phyloP scores from a whole-genome alignment of 2,329 filamentous ascomycete species.

The Herpomyces periplanetae region DNA sequence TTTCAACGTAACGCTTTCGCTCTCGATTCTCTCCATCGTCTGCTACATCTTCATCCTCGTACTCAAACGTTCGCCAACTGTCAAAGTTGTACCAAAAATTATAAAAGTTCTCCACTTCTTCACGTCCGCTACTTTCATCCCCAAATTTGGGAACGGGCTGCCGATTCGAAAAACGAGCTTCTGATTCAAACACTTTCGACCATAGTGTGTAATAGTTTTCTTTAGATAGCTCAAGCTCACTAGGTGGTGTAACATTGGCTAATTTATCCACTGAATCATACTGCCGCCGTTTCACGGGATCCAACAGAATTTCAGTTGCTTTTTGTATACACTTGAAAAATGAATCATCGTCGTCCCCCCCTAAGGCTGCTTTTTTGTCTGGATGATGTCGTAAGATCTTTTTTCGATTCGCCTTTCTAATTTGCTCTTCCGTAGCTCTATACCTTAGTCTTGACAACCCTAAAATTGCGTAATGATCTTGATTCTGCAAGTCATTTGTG shows the following conservation, averaged over 20 bases:
- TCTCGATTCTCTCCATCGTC: constrained; percentile 97
- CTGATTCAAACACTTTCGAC: constrained; percentile 55
- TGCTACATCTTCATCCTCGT: constrained; percentile 89
- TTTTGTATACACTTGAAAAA: constrained; percentile 99
- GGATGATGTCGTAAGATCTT: constrained; percentile 97
- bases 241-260: constrained; percentile 61
- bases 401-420: constrained; percentile 94
- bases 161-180: constrained; percentile 60
- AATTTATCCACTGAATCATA: constrained; percentile 86
- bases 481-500: constrained; percentile 14
- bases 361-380: constrained; percentile 83
- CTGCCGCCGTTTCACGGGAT: constrained; percentile 67
- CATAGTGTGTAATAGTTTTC: constrained; percentile 86
- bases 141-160: constrained; percentile 66
- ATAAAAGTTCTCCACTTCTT: constrained; percentile 80
- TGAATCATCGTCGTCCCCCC: constrained; percentile 57
- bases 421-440: constrained; percentile 81
- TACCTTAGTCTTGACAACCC: constrained; percentile 68
- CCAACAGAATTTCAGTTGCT: constrained; percentile 62
- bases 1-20: constrained; percentile 89
- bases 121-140: constrained; percentile 40
- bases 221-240: constrained; percentile 56
- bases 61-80: constrained; percentile 88
- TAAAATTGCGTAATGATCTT: constrained; percentile 93
- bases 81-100: constrained; percentile 99